Conservation (phyloP, 495 filamentous ascomycete genomes). For the Aspergillus incahuasiensis region DNA sequence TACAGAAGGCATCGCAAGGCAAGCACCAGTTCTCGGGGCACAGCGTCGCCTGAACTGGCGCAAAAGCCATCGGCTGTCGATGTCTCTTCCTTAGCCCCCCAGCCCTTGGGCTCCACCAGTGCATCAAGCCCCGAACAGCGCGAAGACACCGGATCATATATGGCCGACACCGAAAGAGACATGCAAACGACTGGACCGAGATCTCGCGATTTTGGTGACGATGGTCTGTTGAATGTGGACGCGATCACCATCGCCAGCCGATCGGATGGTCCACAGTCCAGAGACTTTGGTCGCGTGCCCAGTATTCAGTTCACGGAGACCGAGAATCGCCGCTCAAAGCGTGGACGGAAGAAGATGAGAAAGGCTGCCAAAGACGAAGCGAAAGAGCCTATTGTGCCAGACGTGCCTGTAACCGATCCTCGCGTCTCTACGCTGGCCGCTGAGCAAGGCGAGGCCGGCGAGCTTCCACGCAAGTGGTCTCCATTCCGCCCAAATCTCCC, state of each 20-base stretch:
- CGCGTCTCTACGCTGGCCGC: neutral
- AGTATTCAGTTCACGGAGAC: slow-evolving; percentile 16
- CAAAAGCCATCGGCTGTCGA: slow-evolving; percentile 26
- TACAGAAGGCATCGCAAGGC: slow-evolving; percentile 67
- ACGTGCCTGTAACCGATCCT: slow-evolving; percentile 1
- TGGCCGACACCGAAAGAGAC: slow-evolving; percentile 27
- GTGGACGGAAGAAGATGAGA: slow-evolving; percentile 35
- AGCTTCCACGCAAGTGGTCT: slow-evolving; percentile 24
- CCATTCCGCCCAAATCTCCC: slow-evolving; percentile 51
- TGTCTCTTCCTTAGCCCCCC: slow-evolving; percentile 10
- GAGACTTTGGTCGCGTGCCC: slow-evolving; percentile 20
- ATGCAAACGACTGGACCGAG: slow-evolving; percentile 19
- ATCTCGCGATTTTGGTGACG: slow-evolving; percentile 25
- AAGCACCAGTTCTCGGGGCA: slow-evolving; percentile 64
- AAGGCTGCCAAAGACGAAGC: slow-evolving; percentile 18
- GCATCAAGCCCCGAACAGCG: slow-evolving; percentile 32
- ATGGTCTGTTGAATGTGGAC: neutral
- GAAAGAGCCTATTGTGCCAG: neutral
- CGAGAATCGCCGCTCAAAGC: slow-evolving; percentile 19
- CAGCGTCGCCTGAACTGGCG: slow-evolving; percentile 31
- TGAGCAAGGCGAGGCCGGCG: slow-evolving; percentile 9
- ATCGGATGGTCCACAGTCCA: slow-evolving; percentile 22
- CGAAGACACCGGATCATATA: slow-evolving; percentile 35
- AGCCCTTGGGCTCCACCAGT: slow-evolving; percentile 21
- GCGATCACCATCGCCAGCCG: slow-evolving; percentile 1